phyloP scores from a whole-genome alignment of 257 asterid species.

The Nicotiana obtusifolia region DNA sequence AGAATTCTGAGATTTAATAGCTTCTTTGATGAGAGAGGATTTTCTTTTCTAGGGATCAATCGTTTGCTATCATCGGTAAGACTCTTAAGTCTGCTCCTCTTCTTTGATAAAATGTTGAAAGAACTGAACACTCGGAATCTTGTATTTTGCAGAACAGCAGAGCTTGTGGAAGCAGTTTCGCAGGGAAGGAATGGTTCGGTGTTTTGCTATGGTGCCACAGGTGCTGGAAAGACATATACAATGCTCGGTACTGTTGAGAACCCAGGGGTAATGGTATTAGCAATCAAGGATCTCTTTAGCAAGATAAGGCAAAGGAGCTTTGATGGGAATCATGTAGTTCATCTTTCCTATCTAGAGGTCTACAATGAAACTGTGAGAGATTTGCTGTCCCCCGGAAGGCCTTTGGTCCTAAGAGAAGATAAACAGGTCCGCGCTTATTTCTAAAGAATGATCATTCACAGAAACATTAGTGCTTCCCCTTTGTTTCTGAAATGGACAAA shows the following conservation, averaged over 20 bases:
- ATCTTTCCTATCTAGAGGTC: slow-evolving; percentile 61
- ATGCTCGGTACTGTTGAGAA: slow-evolving; percentile 59
- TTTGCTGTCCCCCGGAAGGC: slow-evolving; percentile 58
- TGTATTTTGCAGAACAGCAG: slow-evolving; percentile 51
- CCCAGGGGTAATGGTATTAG: slow-evolving; percentile 68
- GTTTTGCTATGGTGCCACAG: slow-evolving; percentile 67
- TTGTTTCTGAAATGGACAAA: not conserved
- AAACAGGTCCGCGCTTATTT: slow-evolving; percentile 34
- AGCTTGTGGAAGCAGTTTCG: slow-evolving; percentile 63
- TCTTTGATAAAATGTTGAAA: not conserved
- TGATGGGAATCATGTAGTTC: slow-evolving; percentile 53
- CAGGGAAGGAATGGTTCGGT: slow-evolving; percentile 65
- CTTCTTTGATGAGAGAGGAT: not conserved
- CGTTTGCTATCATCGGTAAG: not conserved
- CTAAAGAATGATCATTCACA: not conserved
- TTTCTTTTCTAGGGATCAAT: not conserved
- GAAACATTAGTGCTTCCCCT: not conserved
- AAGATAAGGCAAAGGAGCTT: slow-evolving; percentile 45
- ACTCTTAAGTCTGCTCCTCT: not conserved
- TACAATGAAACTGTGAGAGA: slow-evolving; percentile 61
- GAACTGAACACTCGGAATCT: not conserved
- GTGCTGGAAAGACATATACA: slow-evolving; percentile 65
- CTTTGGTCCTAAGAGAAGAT: slow-evolving; percentile 63
- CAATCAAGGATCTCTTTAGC: slow-evolving; percentile 57
- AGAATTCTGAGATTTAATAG: not conserved